Base-by-base conservation (phyloP, 2,329 filamentous ascomycete species). In the Alternaria conjuncta region DNA sequence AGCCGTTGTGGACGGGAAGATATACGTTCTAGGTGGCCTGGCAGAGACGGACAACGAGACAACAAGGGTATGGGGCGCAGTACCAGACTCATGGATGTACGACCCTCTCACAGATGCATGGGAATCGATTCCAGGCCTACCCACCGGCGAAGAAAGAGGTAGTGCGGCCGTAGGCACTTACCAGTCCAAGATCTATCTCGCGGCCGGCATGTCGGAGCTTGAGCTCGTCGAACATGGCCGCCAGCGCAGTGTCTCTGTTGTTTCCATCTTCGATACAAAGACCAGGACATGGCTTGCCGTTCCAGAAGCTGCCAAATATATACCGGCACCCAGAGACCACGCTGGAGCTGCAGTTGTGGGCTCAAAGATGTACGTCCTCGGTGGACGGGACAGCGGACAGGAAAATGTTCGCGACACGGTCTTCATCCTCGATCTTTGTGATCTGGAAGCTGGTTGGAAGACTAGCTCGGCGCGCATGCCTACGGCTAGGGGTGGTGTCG, bases 1-100 rank as follows among this genome's bases (percentile, higher is more conserved):
- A 10, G 72, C 69, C 6, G 65, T 67, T 4, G 59, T 70, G 1
- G 41, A 69, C 26, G 71, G 69, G 0, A 67, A 69, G 12, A 70
- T 77, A 4, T 76, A 72, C 46, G 56, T 74, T 9, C 59, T 77
- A 2, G 73, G 74, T 11, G 73, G 73, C 1, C 50, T 77, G 0
- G 64, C 46, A 1, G 67, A 68, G 26, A 18, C 53, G 9, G 56
- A 56, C 10, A 26, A 59, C 13, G 45, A 59, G 15, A 6, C n/a
- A 5, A n/a, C 23, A 2, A 54, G 55, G 8, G 57, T 59, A 7
- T 75, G 70, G 70, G 50, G 55, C 8, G 56, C 55, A 6, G 59
- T 59, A 7, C 8, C 55, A 4, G 66, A 70, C 18, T 69, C 62
- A 3, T 71, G 58, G 53, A 57, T 70, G 3, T 75, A 74, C 41